Base-by-base conservation (phyloP, 345 rosid species). In the Eucalyptus polyanthemos region DNA sequence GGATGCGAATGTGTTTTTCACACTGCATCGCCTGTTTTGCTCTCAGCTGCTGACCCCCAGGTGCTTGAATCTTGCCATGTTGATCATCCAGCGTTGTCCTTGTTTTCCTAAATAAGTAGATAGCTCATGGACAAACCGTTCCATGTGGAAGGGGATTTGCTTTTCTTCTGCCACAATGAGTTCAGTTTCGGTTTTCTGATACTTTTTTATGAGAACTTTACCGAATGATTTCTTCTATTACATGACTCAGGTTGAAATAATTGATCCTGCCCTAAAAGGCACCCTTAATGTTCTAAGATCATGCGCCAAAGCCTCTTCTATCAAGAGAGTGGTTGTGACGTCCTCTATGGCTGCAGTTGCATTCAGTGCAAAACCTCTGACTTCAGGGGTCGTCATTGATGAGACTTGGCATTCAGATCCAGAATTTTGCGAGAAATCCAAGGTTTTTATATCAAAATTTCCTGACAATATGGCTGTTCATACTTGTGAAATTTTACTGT, bases 381-480 rank as follows among this genome's bases (percentile, higher is more conserved):
- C 80, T 12, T 87, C 92, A 6, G 91, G 90, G 53, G 87, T 90
- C 15, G 60, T 91, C 22, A 92, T 95, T 50, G 95, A 94, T 54
- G 97, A 95, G 89, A 88, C 92, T 80, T 93, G 93, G 93, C 91
- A 91, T 88, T 93, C 96, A 4, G 92, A 94, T 90, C 91, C 93
- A 44, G 87, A 22, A 51, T 25, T 90, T 15, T 93, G 92, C 65
- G 34, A 80, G 88, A 51, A 91, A 42, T 76, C 49, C 13, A 86
- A 92, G 93, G 93, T 92, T 34, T 50, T 11, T 72, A 65, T 24
- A 31, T 69, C 24, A 17, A 34, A 31, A 69, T 69, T 69, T 69
- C 24, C 44, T 17, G 44, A 69, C 80, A 69, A 69, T 34, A 5
- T 69, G 1, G 24, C 80, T 69, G 42, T 90, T 7, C 40, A 67